phyloP scores from a whole-genome alignment of 2,329 filamentous ascomycete genomes.

The Arthrinium puccinioides region DNA sequence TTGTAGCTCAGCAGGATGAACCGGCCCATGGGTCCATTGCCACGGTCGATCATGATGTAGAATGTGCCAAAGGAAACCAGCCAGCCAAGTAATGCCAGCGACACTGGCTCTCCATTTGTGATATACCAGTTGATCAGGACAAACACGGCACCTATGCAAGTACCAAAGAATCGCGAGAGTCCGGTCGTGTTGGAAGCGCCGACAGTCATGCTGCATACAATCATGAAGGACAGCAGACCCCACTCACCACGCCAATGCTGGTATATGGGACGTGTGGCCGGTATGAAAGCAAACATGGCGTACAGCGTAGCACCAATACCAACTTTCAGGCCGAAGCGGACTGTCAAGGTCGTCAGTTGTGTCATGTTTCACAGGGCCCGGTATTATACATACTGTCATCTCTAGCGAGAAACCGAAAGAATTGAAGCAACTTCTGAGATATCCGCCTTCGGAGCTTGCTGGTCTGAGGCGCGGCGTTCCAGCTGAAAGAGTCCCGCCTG shows the following conservation, averaged over 20 bases:
- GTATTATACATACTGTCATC: conserved; percentile 40
- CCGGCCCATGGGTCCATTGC: conserved; percentile 82
- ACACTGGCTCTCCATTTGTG: conserved; percentile 64
- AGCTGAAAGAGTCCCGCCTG: conserved; percentile 46
- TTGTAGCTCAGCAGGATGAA: conserved; percentile 97
- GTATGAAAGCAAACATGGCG: conserved; percentile 81
- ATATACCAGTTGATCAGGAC: conserved; percentile 74
- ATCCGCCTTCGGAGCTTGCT: conserved; percentile 28
- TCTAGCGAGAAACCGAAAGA: conserved; percentile 40
- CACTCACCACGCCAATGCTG: conserved; percentile 90
- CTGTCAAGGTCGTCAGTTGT: conserved; percentile 17
- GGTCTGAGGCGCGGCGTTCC: conserved; percentile 45
- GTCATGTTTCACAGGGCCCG: neutral
- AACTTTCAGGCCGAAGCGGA: conserved; percentile 83
- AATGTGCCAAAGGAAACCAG: conserved; percentile 76
- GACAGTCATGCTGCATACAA: conserved; percentile 96
- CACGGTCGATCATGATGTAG: conserved; percentile 78
- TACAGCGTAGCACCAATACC: conserved; percentile 84
- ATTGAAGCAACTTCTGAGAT: conserved; percentile 38
- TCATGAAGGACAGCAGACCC: conserved; percentile 95
- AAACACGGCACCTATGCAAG: conserved; percentile 68
- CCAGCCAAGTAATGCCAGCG: conserved; percentile 76
- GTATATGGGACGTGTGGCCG: conserved; percentile 71
- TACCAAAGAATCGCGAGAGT: conserved; percentile 78
- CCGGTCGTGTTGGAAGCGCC: conserved; percentile 93